phyloP scores from a whole-genome alignment of 2,329 filamentous ascomycete species.

The Ilyonectria sp. region DNA sequence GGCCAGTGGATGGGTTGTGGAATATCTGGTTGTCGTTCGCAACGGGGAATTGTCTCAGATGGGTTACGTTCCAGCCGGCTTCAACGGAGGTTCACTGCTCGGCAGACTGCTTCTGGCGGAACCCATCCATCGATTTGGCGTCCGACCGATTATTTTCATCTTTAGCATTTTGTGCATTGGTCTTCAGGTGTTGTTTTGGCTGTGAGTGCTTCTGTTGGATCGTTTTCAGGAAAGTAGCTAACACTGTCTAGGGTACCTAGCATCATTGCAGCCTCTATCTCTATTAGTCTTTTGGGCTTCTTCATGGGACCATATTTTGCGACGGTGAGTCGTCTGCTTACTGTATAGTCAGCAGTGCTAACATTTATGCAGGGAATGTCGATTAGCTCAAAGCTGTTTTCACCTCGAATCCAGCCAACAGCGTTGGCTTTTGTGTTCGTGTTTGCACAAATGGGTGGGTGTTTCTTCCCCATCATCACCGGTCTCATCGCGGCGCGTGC shows the following conservation, averaged over 20 bases:
- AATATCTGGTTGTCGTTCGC: conserved; percentile 74
- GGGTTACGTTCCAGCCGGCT: conserved; percentile 75
- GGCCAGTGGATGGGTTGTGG: conserved; percentile 74
- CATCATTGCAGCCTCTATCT: conserved; percentile 66
- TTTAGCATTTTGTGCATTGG: conserved; percentile 68
- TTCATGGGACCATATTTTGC: conserved; percentile 73
- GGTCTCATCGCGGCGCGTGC: conserved; percentile 63
- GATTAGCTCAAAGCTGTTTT: conserved; percentile 67
- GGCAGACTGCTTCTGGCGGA: conserved; percentile 72
- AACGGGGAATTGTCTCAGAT: conserved; percentile 69
- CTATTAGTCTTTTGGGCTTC: conserved; percentile 69
- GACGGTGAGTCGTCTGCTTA: conserved; percentile 56
- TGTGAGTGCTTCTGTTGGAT: conserved; percentile 53
- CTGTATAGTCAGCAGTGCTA: neutral
- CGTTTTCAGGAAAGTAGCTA: neutral
- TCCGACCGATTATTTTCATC: conserved; percentile 69
- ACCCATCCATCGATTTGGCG: conserved; percentile 71
- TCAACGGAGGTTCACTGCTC: conserved; percentile 70
- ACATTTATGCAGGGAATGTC: conserved; percentile 62
- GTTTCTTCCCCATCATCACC: conserved; percentile 69
- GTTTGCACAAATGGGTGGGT: conserved; percentile 69
- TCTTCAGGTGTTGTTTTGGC: conserved; percentile 73
- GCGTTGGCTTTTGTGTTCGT: conserved; percentile 68
- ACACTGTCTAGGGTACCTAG: conserved; percentile 54
- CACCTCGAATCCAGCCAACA: conserved; percentile 53